phyloP scores from a whole-genome alignment of 2,329 filamentous ascomycete genomes.

The Neofusicoccum parvum region DNA sequence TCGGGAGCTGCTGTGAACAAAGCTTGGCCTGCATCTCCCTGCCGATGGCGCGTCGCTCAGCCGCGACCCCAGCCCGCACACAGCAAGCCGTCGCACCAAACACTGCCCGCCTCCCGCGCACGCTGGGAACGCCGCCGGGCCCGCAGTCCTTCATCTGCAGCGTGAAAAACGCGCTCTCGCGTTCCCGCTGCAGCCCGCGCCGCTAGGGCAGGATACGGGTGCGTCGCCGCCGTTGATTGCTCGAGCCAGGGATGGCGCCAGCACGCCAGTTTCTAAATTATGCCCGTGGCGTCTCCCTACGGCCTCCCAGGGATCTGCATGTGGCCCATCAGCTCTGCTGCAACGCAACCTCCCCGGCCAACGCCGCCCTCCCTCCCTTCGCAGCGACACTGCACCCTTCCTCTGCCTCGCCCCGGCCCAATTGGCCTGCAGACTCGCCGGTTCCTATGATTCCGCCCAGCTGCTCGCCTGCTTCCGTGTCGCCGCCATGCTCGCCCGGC shows the following conservation, averaged over 20 bases:
- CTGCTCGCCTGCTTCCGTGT: neutral
- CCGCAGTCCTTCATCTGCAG: neutral
- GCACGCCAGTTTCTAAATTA: slow-evolving; percentile 6
- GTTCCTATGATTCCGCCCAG: slow-evolving; percentile 1
- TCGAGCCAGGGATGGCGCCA: slow-evolving; percentile 1
- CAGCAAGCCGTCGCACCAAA: neutral
- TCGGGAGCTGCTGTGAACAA: no score
- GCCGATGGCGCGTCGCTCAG: neutral
- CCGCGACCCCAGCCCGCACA: neutral
- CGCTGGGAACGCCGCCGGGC: neutral
- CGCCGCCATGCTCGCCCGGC: slow-evolving; percentile 10
- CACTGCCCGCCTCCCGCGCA: neutral
- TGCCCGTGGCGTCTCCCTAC: slow-evolving; percentile 7
- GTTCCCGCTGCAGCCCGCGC: neutral
- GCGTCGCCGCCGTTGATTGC: neutral
- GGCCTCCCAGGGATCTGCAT: slow-evolving; percentile 14
- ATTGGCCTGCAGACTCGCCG: neutral
- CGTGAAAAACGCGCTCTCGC: neutral
- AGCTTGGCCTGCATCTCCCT: no score
- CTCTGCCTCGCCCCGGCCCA: slow-evolving; percentile 4
- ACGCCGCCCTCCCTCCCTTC: slow-evolving; percentile 23
- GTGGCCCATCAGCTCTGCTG: neutral
- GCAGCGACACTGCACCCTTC: slow-evolving; percentile 21
- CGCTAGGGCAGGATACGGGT: slow-evolving; percentile 1
- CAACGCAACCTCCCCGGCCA: slow-evolving; percentile 19